Conservation (phyloP, 768 basidiomycete species). For the Tulasnella sp. region DNA sequence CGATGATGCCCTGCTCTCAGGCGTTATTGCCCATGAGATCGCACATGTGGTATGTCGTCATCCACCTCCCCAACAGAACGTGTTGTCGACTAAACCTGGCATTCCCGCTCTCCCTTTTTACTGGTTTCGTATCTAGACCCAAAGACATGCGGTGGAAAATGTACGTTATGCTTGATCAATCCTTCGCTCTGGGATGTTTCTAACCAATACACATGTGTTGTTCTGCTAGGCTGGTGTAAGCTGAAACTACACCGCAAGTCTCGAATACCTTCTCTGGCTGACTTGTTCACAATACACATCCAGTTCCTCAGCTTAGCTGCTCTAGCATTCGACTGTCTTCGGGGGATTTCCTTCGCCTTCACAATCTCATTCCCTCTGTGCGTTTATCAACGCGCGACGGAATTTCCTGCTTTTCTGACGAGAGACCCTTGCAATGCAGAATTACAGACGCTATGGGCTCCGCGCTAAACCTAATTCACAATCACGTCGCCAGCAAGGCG, state of each 20-base stretch:
- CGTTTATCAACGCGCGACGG: no score
- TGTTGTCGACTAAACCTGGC: not conserved
- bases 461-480: conserved; percentile 41
- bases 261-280: not conserved
- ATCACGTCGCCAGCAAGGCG: conserved; percentile 40
- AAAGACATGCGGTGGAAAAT: conserved; percentile 45
- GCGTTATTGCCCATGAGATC: conserved; percentile 43
- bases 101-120: not conserved
- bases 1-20: conserved; percentile 43
- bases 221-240: conserved; percentile 1
- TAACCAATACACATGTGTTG: not conserved
- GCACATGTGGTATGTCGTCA: conserved; percentile 31
- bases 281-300: not conserved
- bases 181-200: not conserved
- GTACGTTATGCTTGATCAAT: conserved; percentile 33
- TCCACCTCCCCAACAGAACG: not conserved
- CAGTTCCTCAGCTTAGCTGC: conserved; percentile 42
- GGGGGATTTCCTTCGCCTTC: conserved; percentile 41
- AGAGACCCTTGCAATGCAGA: not conserved
- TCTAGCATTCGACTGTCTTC: conserved; percentile 44
- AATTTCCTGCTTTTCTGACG: no score
- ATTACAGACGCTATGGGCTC: conserved; percentile 41
- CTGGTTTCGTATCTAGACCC: conserved; percentile 29
- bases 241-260: not conserved
- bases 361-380: conserved; percentile 44